Evolutionary conservation across 768 basidiomycete species (phyloP), one percentile per base, ranked within the genome.

Genomic region (Strobilomyces dryophilus): DNA sequence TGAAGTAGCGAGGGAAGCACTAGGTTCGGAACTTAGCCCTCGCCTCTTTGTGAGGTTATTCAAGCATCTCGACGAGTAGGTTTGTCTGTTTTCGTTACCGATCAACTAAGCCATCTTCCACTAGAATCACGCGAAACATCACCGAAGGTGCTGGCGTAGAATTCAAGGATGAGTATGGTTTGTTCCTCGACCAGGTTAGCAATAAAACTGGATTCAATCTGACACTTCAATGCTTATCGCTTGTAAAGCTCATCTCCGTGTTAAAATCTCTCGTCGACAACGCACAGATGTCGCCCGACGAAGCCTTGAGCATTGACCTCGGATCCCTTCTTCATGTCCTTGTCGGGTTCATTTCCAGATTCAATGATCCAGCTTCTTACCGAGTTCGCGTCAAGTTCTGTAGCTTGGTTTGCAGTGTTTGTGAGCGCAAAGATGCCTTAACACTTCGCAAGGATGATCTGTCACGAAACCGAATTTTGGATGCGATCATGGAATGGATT

Each of bases 401-500:
- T 60, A 69, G 73, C 24, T 76, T 94, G 31, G 83, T 83, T 57
- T 88, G 89, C 54, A 79, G 76, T 40, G 76, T 87, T 15, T 83
- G 87, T 60, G 76, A 78, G 37, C 81, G 84, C 21, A 73, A 76
- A 4, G 85, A 87, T 51, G 74, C 76, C 8, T 66, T 91, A 20
- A 77, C 78, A 21, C 66, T 87, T 57, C 84, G 84, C 15, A 89
- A 85, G 66, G 87, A 89, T 60, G 81, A 76, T 55, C 68, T 71
- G 49, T 75, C 82, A 14, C 81, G 90, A 12, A 87, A 90, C 65
- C 75, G 77, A 35, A 79, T 92, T 36, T 74, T 92, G 24, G 89
- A 94, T 54, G 77, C 80, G 31, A 73, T 95, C n/a, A 74, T 86
- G 64, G 83, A 87, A 41, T 95, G 92, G 92, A 81, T 89, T 39